Base-by-base conservation (phyloP, 2,329 filamentous ascomycete genomes). In the Beauveria medogensis region DNA sequence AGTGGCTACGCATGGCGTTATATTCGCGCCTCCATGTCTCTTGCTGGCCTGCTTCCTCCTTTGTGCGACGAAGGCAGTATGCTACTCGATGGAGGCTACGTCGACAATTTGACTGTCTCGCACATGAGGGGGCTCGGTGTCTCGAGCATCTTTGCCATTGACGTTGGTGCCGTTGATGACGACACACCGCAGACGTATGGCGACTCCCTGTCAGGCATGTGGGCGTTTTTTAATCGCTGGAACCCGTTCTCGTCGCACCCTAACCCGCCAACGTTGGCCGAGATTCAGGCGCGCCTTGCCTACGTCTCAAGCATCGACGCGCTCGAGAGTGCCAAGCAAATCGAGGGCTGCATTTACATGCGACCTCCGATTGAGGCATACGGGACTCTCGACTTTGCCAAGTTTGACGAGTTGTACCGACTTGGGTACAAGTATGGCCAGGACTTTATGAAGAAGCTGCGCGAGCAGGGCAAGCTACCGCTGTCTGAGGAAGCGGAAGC, bases 1-100 rank as follows among this genome's bases (percentile, higher is more conserved):
- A 94, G 90, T 63, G 94, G 94, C 16, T 99, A 99, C 69, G 93
- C 94, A 0, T 99, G 94, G 94, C 85, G 95, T 47, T 99, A 99
- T 69, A 90, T 99, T 26, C 85, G 94, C 51, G 94, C 94, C 0
- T 96, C 92, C 12, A 99, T 99, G 94, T 95, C 92, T 2, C 82
- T 99, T 4, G 94, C 94, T 0, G 94, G 95, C 2, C 77, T 99
- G 10, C 79, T 99, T 7, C 95, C 95, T 14, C 94, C 94, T 0
- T 83, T 99, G 22, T 99, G 94, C 69, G 94, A 99, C 70, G 93
- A 99, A 69, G 94, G 95, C 26, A 93, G 88, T 77, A 96, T 99
- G 92, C 81, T 99, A 2, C 82, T 99, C 0, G 94, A 99, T 68
- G 94, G 94, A 47, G 94, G 94, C 18, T 99, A 99, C 72, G 88